Evolutionary conservation across 2,329 filamentous ascomycete species (phyloP), one percentile per base, ranked within the genome.

Genomic region (Arthrobotrys conoides): DNA sequence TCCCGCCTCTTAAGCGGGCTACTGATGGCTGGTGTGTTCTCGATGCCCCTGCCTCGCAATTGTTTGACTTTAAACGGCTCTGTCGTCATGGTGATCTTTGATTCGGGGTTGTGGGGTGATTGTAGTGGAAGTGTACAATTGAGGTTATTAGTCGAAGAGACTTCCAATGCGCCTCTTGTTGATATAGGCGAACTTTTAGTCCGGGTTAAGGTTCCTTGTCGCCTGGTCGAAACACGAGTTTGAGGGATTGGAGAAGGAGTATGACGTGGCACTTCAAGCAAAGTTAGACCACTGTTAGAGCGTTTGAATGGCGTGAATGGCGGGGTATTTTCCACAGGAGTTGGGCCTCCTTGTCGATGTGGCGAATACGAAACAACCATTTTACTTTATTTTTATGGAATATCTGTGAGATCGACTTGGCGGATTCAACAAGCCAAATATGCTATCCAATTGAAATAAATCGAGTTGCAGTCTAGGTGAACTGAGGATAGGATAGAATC

Each of bases 1-100:
- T 98, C 95, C 83, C 92, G 95, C 82, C 96, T 91, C 87, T 98
- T 97, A 81, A 98, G 86, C 4, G 95, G 94, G 83, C 95, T 97
- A 78, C 90, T 90, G 20, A 88, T 86, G 18, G 89, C 86, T 61
- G 87, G 85, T 57, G 87, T 85, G 64, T 86, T 81, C 80, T 87
- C 86, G 12, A 82, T 81, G 85, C 85, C 82, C 87, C 85, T 61
- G 83, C 81, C 80, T 76, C 84, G 81, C 83, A 86, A 83, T 87
- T 88, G 79, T 88, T 88, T 53, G 87, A 84, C 65, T 85, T 85
- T 53, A 86, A 85, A 77, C 85, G 83, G 82, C 80, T 78, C 83
- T 82, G 76, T 82, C 82, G 82, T 87, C 63, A 77, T 57, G 86
- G 80, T 86, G 86, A 82, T 86, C 86, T 81, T 86, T 73, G 80